Base-by-base conservation (phyloP, 164 flowering plant species). In the Taxillus chinensis region DNA sequence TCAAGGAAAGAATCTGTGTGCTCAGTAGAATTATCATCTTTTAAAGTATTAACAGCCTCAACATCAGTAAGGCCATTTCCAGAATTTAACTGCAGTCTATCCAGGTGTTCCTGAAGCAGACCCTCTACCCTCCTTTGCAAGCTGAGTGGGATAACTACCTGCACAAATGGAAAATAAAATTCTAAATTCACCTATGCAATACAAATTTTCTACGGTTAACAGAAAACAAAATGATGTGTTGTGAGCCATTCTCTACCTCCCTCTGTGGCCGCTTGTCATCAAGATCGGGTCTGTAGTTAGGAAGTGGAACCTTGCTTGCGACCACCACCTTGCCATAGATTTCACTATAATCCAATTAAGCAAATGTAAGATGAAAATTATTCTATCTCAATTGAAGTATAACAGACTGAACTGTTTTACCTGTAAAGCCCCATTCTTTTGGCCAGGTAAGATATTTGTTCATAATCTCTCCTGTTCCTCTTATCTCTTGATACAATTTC, bases 121-220 rank as follows among this genome's bases (percentile, higher is more conserved):
- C 97, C 92, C 62, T 95, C 99, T 11, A 90, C 91, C 71, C 97
- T 87, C 76, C 99, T 86, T 67, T 95, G 99, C 82, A 95, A 78
- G 69, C 96, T 79, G 63, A 90, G 74, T 49, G 99, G 96, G 59
- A 95, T 73, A 60, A 89, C 97, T 39, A 95, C 99, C 99, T 95
- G 74, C 67, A 66, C 5, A 67, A 48, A 70, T 14, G 13, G 41
- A 59, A 41, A 57, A 73, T n/a, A 4, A 2, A 50, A 55, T 15
- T 17, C 60, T 53, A 46, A 12, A 49, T 12, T n/a, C 39, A 13
- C 40, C 37, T 17, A 16, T 59, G 14, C 11, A 54, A 60, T 43
- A 14, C 5, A 14, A 51, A 15, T 51, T n/a, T 51, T 51, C 27
- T 51, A n/a, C 4, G 14, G 15, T 5, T 51, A 41, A 46, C 50